Evolutionary conservation across 106 monocot genomes (phyloP), one percentile per base, ranked within the genome.

Genomic region (Cymbidium sinense): DNA sequence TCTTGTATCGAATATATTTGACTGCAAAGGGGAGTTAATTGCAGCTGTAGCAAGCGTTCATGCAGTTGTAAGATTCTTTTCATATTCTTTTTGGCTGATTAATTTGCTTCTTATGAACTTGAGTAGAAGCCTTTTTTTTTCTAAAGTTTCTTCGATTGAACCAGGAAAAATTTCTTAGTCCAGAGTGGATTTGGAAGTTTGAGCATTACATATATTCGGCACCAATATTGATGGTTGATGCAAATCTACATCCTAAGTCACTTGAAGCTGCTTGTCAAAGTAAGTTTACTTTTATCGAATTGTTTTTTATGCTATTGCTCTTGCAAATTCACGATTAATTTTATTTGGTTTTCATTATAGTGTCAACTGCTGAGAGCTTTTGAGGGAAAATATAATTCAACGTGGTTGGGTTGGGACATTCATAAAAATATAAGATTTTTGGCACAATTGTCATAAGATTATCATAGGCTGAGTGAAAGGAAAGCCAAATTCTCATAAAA

Each of bases 191-290:
- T 81, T 31, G 28, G 20, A 80, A 79, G 73, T 96, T 96, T 76
- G 71, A 70, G 47, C 50, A 47, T 58, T 83, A 81, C 61, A 91
- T 96, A 75, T 70, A 35, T 52, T 81, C 76, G 71, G 91, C 93
- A 77, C 89, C 96, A 78, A 33, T 91, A 21, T 29, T 96, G 70
- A 83, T 96, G 79, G 80, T 96, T 69, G 96, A 93, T 86, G 96
- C 96, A 33, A 96, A 96, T 85, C 83, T 96, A 76, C 75, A 78
- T 72, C 80, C 79, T 15, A n/a, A 76, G 1, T 86, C 91, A 28
- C 85, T 96, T 76, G 83, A 96, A 86, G 79, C 79, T 79, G 84
- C 89, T 77, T 93, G 89, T 70, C 86, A 80, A 74, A 73, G 96
- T 96, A 89, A 67, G 83, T 1, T 27, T 83, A 7, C 28, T 47